These are phyloP conservation scores for Hypsizygus marmoreus DNA, from an alignment of 768 basidiomycete species.

Conservation along the genomic window DNA sequence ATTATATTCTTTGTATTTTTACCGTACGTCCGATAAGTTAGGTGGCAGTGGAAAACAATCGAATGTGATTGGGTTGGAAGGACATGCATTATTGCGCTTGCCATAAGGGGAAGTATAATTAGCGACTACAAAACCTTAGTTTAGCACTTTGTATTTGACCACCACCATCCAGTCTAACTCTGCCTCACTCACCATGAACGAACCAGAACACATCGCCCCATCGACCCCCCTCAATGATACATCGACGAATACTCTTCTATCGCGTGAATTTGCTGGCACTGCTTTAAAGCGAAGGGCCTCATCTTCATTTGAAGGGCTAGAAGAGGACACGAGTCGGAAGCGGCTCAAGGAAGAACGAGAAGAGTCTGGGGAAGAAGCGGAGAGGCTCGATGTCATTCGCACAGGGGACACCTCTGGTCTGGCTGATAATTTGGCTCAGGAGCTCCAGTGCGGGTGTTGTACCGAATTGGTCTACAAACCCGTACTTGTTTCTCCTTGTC, in stretches of 20 bases:
- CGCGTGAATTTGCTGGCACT: conserved; percentile 13
- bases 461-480: conserved; percentile 80
- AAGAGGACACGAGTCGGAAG: conserved; percentile 55
- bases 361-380: conserved; percentile 7
- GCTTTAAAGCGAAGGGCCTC: conserved; percentile 65
- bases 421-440: conserved; percentile 65
- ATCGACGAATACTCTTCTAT: conserved; percentile 15
- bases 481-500: conserved; percentile 81
- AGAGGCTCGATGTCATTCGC: conserved; percentile 7
- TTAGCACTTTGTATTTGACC: conserved; percentile 19
- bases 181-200: conserved; percentile 14
- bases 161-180: conserved; percentile 15
- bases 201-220: conserved; percentile 9
- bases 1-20: conserved; percentile 12
- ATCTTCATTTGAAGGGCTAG: conserved; percentile 53
- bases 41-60: no score
- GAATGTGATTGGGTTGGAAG: conserved; percentile 12
- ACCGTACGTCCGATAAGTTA: no score
- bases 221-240: conserved; percentile 19
- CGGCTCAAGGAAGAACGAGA: conserved; percentile 54
- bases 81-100: conserved; percentile 17
- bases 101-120: conserved; percentile 23
- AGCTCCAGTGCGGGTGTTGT: conserved; percentile 86
- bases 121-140: conserved; percentile 15
- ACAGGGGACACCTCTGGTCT: conserved; percentile 31